These are phyloP conservation scores for Leishmania turanica DNA, from an alignment of 208 protist species.

Conservation along the genomic window DNA sequence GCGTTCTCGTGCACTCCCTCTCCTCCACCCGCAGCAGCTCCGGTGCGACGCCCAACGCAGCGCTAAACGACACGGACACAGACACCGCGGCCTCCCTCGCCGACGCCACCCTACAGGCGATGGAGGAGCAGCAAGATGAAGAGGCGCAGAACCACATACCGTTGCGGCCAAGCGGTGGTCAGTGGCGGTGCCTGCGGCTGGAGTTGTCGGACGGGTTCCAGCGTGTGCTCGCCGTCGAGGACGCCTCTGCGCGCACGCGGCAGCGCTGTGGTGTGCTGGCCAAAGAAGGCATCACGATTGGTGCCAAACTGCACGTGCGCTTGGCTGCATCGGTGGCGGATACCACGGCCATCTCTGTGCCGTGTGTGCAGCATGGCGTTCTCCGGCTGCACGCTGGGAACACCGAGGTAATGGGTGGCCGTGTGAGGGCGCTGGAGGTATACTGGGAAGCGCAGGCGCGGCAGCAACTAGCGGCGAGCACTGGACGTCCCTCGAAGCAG, in stretches of 20 bases:
- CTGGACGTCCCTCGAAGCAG: conserved; percentile 40
- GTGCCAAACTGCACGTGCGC: conserved; percentile 52
- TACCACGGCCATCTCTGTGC: background rate
- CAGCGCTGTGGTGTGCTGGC: conserved; percentile 34
- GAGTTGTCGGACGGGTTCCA: conserved; percentile 73
- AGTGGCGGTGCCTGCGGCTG: conserved; percentile 50
- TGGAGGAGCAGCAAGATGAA: conserved; percentile 40
- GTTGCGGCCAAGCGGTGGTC: conserved; percentile 37
- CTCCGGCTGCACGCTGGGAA: conserved; percentile 54
- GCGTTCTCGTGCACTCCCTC: conserved; percentile 33
- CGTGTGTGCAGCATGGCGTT: conserved; percentile 37
- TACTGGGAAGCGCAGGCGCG: conserved; percentile 47
- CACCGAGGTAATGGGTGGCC: conserved; percentile 53
- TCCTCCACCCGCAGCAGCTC: background rate
- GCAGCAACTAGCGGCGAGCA: conserved; percentile 37
- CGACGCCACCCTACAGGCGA: conserved; percentile 38
- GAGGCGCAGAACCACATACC: conserved; percentile 32
- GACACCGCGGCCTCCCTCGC: conserved; percentile 19
- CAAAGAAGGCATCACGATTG: conserved; percentile 49
- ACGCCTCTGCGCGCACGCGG: conserved; percentile 16
- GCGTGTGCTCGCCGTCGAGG: conserved; percentile 65
- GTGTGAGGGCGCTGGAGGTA: conserved; percentile 48
- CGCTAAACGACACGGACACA: background rate
- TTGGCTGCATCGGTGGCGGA: conserved; percentile 1
- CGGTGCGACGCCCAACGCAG: conserved; percentile 6